phyloP scores from a whole-genome alignment of 1,284 basidiomycete species.

The Ustilago curta region DNA sequence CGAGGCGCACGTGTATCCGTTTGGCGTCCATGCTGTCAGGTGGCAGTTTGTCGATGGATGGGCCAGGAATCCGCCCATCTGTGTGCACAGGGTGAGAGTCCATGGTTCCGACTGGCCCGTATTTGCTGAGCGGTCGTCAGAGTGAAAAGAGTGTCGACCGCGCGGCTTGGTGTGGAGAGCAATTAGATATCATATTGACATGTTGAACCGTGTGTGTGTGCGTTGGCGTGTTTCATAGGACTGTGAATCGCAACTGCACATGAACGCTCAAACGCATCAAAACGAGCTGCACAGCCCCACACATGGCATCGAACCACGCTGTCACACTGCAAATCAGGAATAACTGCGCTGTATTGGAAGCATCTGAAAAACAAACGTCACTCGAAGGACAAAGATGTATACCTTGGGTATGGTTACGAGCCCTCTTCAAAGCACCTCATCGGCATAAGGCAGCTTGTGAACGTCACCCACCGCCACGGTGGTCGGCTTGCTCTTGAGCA shows the following conservation, averaged over 20 bases:
- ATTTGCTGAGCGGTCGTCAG: conserved; percentile 9
- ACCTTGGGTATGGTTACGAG: too few relatives aligned
- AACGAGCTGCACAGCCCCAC: too few relatives aligned
- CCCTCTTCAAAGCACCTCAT: conserved; percentile 67
- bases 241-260: too few relatives aligned
- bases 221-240: too few relatives aligned
- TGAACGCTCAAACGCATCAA: too few relatives aligned
- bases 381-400: neutral
- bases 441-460: conserved; percentile 65
- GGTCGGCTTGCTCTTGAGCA: conserved; percentile 67
- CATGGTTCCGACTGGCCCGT: conserved; percentile 33
- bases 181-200: neutral
- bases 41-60: conserved; percentile 49
- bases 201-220: too few relatives aligned
- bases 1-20: conserved; percentile 31
- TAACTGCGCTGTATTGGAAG: neutral
- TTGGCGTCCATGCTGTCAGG: conserved; percentile 26
- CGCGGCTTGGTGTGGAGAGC: neutral
- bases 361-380: conserved; percentile 1
- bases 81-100: conserved; percentile 36
- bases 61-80: conserved; percentile 32
- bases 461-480: conserved; percentile 66
- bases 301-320: too few relatives aligned
- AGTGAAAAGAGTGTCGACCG: neutral
- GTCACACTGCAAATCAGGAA: neutral